Base-by-base conservation (phyloP, 345 rosid species). In the Turritis glabra region DNA sequence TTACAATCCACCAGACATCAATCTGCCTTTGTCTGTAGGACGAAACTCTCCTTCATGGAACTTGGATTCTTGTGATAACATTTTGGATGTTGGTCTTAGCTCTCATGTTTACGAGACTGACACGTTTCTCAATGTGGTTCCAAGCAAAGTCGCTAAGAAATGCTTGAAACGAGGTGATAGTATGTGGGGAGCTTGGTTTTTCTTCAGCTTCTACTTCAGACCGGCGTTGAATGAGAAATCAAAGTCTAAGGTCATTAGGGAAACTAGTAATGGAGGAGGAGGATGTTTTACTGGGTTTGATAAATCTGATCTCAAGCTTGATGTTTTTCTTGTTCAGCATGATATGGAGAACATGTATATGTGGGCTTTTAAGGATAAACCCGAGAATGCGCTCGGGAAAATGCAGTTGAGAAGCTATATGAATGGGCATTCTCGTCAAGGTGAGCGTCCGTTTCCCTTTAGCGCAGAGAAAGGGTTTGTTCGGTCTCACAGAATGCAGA, bases 281-380 rank as follows among this genome's bases (percentile, higher is more conserved):
- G 73, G 61, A 4, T 62, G 70, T 19, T 76, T 69, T 69, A 81
- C 91, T 0, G 97, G 98, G 15, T 92, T 81, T 56, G 97, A 95
- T 67, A 95, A 91, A 70, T 80, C 96, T 14, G 99, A 95, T 81
- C 84, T 95, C 67, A 85, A 89, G 80, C 90, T 92, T 0, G 97
- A 92, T 72, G 85, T 86, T 47, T 95, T 95, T 68, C 79, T 95
- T 83, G 99, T 95, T 80, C 99, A 95, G 80, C 99, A 95, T 64
- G 99, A 95, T 80, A 92, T 95, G 99, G 99, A 95, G 91, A 95
- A 95, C 69, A 95, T 92, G 90, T 95, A 95, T 71, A 92, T 95
- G 99, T 95, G 99, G 99, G 96, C 84, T 63, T 95, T 95, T 62
- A 95, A 92, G 82, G 99, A 92, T 68, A 92, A 94, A 68, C 98